Evolutionary conservation across 2,329 filamentous ascomycete species (phyloP).

Genomic region (Colletotrichum truncatum): DNA sequence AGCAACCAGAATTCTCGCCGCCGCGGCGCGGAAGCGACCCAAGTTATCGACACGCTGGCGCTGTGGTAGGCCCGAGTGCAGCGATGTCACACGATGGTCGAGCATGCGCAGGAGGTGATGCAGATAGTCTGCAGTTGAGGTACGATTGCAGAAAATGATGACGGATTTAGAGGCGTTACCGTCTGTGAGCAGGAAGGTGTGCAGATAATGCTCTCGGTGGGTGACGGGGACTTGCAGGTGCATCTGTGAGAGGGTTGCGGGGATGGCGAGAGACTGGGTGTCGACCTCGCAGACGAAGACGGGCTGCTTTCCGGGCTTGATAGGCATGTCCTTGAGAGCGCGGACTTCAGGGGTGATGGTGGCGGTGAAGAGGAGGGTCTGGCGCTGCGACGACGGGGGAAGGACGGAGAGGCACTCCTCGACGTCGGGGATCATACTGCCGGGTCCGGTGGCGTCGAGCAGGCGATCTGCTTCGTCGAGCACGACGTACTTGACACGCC

Average conservation of each 20-base stretch:
- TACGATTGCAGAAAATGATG: conserved; percentile 96
- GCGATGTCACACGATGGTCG: conserved; percentile 87
- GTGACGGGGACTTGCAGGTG: conserved; percentile 91
- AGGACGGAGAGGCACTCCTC: conserved; percentile 87
- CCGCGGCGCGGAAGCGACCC: conserved; percentile 88
- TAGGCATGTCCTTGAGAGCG: conserved; percentile 81
- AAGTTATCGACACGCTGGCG: conserved; percentile 87
- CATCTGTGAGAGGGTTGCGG: conserved; percentile 81
- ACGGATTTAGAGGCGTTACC: conserved; percentile 78
- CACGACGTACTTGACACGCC: conserved; percentile 84
- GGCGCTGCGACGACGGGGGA: conserved; percentile 80
- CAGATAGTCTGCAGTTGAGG: conserved; percentile 85
- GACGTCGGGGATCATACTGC: conserved; percentile 94
- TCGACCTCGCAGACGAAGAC: conserved; percentile 92
- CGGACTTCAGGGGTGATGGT: conserved; percentile 94
- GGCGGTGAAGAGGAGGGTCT: conserved; percentile 95
- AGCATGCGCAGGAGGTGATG: conserved; percentile 89
- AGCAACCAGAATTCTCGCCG: conserved; percentile 88
- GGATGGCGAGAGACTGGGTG: conserved; percentile 78
- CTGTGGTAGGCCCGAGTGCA: conserved; percentile 90
- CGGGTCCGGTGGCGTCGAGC: conserved; percentile 75
- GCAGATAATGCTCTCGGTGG: conserved; percentile 94
- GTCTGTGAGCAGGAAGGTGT: conserved; percentile 85
- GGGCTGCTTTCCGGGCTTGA: conserved; percentile 73
- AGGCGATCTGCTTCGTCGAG: conserved; percentile 96